These are phyloP conservation scores for Castanea mollissima DNA, from an alignment of 306 rosid species.

Conservation along the genomic window DNA sequence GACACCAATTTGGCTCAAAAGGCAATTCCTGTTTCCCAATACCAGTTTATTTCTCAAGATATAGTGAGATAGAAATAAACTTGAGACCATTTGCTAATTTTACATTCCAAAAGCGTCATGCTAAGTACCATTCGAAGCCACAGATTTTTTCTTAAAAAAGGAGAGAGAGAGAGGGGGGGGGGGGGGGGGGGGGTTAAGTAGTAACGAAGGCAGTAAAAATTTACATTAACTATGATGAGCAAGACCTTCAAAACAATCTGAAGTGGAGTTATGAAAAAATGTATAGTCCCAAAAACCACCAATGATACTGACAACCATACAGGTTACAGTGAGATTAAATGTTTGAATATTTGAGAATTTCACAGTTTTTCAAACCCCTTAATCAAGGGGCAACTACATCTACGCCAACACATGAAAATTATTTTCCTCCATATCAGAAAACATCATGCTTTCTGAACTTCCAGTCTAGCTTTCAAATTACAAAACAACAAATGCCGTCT, in stretches of 20 bases:
- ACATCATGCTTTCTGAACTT: slow-evolving; percentile 32
- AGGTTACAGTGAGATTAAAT: background rate
- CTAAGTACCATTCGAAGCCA: too few species aligned
- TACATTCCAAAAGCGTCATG: too few species aligned
- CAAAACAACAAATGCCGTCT: slow-evolving; percentile 10
- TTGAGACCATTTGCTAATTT: too few species aligned
- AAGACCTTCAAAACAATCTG: background rate
- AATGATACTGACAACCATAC: background rate
- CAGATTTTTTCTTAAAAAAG: too few species aligned
- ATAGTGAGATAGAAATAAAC: too few species aligned
- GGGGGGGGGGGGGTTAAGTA: too few species aligned
- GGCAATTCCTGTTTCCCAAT: too few species aligned
- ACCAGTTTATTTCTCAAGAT: too few species aligned
- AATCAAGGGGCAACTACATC: background rate
- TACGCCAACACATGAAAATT: slow-evolving; percentile 24
- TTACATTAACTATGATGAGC: too few species aligned
- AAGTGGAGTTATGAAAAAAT: background rate
- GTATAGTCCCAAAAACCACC: background rate
- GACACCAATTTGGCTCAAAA: too few species aligned
- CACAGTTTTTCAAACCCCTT: background rate
- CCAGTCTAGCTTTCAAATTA: slow-evolving; percentile 30
- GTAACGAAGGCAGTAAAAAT: too few species aligned
- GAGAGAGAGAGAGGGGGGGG: rapidly evolving
- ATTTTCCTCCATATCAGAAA: slow-evolving; percentile 28
- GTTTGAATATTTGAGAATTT: background rate